phyloP scores from a whole-genome alignment of 768 basidiomycete species.

The Leucogyrophana mollusca region DNA sequence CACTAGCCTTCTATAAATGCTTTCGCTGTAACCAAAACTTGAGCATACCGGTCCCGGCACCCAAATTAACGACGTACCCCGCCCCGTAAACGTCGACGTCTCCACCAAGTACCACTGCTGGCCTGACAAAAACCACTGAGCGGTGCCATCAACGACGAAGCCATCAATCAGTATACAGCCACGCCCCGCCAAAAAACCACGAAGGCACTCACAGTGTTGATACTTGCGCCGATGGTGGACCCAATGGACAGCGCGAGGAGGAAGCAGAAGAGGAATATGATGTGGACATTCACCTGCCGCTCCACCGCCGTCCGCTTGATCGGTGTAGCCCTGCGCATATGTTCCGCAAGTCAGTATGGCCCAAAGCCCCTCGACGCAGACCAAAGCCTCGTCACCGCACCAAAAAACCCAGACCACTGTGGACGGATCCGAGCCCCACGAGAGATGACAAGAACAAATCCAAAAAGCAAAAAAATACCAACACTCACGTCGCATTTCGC shows the following conservation, averaged over 20 bases:
- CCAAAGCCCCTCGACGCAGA: no score
- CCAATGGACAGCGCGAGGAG: conserved; percentile 86
- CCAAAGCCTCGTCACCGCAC: no score
- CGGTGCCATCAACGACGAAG: not conserved
- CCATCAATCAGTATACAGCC: not conserved
- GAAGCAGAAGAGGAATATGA: conserved; percentile 89
- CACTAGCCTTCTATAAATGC: conserved; percentile 83
- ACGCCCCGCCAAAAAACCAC: not conserved
- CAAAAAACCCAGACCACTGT: no score
- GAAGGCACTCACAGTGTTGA: conserved; percentile 58
- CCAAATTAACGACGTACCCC: no score
- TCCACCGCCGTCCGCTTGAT: conserved; percentile 97
- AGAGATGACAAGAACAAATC: no score
- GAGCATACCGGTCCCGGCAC: no score
- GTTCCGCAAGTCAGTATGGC: not conserved
- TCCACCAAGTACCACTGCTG: conserved; percentile 91
- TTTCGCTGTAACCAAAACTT: no score
- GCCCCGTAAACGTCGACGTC: conserved; percentile 51
- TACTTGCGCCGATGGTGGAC: conserved; percentile 89
- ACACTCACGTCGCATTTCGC: conserved; percentile 92
- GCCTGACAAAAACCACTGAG: conserved; percentile 79
- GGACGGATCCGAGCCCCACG: no score
- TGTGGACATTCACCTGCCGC: conserved; percentile 92
- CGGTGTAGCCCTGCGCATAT: conserved; percentile 74
- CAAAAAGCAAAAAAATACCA: not conserved